Evolutionary conservation across 306 rosid species (phyloP), one percentile per base, ranked within the genome.

Genomic region (Dryas drummondii): DNA sequence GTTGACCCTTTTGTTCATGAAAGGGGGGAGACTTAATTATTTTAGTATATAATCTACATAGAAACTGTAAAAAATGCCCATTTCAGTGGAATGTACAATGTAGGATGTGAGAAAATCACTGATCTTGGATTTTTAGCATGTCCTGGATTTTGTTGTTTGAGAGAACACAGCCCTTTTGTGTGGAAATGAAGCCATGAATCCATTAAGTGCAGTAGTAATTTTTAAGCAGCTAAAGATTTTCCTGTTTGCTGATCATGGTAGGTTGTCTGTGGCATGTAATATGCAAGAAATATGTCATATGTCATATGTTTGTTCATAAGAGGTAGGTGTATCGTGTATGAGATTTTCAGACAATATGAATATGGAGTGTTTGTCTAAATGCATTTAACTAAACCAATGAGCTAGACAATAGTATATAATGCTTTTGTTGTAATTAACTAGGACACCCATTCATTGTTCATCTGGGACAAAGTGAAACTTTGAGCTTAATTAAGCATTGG

Each of bases 51-150:
- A 58, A 32, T 58, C 27, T 11, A 9, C 16, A 32, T 32, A 32
- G 3, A 32, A 32, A 32, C 1, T 32, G 37, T 32, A 1, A 32
- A 32, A 32, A 32, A 32, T 22, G 10, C 41, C 37, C 46, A 32
- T 73, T 41, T 46, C 3, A 1, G 26, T 19, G 58, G 79, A 67
- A 57, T 56, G 47, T 17, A 17, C 64, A 32, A 45, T 12, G 55
- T 17, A n/a, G 70, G 17, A 63, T 9, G 50, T 42, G 26, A 22
- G 15, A 9, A 49, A 62, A n/a, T 73, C 19, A 62, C 3, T 62
- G 17, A 62, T 63, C 27, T 26, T 62, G 48, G 72, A 63, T 77
- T 41, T 15, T 70, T 77, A 59, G 75, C 73, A 6, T 14, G 72
- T 41, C 45, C 47, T 51, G 9, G 71, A 71, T 62, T 59, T 26